Evolutionary conservation across 1,284 basidiomycete genomes (phyloP).

Genomic region (Papiliotrema flavescens): DNA sequence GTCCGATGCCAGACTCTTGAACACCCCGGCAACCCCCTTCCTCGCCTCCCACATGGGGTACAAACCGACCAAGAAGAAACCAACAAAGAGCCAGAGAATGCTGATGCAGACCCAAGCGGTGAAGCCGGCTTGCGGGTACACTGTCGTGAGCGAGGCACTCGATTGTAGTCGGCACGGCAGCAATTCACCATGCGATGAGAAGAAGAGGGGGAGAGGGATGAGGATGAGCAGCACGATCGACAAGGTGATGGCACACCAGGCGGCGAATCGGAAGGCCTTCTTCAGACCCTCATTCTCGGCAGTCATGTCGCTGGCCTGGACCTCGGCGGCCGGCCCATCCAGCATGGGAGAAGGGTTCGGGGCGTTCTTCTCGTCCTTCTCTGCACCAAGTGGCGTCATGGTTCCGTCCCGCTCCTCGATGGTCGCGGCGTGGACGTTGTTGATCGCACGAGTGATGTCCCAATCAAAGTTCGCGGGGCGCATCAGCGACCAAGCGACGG

Average conservation of each 20-base stretch:
- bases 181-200: conserved; percentile 57
- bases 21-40: conserved; percentile 61
- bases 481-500: too few species aligned
- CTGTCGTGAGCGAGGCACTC: conserved; percentile 17
- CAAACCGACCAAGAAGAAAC: conserved; percentile 69
- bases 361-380: too few species aligned
- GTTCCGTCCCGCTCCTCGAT: too few species aligned
- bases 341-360: too few species aligned
- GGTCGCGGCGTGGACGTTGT: too few species aligned
- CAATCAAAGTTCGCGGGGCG: too few species aligned
- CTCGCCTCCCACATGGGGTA: conserved; percentile 82
- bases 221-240: conserved; percentile 52
- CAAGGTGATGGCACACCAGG: conserved; percentile 63
- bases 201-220: conserved; percentile 80
- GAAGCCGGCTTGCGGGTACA: conserved; percentile 66
- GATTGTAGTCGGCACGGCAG: too few species aligned
- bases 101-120: conserved; percentile 64
- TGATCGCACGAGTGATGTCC: too few species aligned
- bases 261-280: conserved; percentile 73
- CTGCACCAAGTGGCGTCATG: too few species aligned
- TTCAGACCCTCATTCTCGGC: conserved; percentile 48
- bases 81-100: conserved; percentile 77
- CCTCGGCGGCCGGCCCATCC: neutral
- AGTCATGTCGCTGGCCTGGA: conserved; percentile 12
- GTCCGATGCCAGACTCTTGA: too few species aligned